Conservation (phyloP, 805 yeast genomes). For the Schwanniomyces yamadae region DNA sequence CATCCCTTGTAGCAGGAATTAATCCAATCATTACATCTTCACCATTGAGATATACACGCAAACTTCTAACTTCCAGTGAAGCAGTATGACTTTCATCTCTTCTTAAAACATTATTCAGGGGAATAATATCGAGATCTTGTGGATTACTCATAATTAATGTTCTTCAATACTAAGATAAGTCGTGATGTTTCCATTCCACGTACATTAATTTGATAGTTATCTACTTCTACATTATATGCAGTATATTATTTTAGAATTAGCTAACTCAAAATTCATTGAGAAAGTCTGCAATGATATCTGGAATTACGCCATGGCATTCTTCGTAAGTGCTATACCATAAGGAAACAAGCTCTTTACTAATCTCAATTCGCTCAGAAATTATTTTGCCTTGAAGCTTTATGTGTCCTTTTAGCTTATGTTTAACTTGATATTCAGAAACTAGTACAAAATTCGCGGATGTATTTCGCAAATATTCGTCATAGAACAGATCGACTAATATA, state of each 20-base stretch:
- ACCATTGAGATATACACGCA: too few species aligned
- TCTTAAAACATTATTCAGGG: too few species aligned
- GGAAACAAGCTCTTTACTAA: constrained; percentile 19
- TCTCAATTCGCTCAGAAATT: constrained; percentile 11
- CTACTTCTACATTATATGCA: too few species aligned
- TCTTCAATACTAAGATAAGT: too few species aligned
- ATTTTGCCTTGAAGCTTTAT: constrained; percentile 11
- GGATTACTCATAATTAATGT: too few species aligned
- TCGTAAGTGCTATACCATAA: constrained; percentile 17
- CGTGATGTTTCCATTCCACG: too few species aligned
- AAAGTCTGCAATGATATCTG: constrained; percentile 6
- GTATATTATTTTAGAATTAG: neutral
- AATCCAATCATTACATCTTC: too few species aligned
- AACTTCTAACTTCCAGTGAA: too few species aligned
- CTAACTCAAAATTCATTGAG: neutral
- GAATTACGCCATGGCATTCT: constrained; percentile 12
- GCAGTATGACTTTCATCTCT: too few species aligned
- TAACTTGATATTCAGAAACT: constrained; percentile 13
- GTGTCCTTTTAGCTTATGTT: constrained; percentile 17
- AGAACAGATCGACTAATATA: constrained; percentile 18
- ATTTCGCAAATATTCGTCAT: constrained; percentile 15
- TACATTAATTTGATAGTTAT: too few species aligned
- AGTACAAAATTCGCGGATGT: constrained; percentile 13
- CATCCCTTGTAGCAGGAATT: too few species aligned
- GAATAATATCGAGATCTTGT: too few species aligned